phyloP scores from a whole-genome alignment of 345 rosid genomes.

The Camelina sativa region DNA sequence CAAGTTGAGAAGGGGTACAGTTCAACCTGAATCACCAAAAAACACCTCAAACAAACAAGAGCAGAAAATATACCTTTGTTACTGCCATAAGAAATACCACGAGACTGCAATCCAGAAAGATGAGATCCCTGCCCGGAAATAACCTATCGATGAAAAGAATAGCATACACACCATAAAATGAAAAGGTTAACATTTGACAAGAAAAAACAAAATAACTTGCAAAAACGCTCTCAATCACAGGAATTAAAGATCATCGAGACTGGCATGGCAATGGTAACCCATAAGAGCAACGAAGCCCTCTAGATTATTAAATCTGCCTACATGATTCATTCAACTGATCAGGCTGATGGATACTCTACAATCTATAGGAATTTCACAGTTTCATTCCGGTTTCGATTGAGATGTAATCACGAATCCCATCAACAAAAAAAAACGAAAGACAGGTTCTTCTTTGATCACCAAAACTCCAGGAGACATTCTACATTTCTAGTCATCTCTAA shows the following conservation, averaged over 20 bases:
- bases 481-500: conserved; percentile 7
- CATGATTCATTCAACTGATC: conserved; percentile 1
- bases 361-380: background rate
- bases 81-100: conserved; percentile 60
- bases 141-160: conserved; percentile 47
- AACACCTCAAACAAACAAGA: background rate
- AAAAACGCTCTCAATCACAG: conserved; percentile 9
- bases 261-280: background rate
- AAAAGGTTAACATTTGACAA: background rate
- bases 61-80: conserved; percentile 54
- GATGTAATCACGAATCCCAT: background rate
- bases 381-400: conserved; percentile 18
- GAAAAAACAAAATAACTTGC: background rate
- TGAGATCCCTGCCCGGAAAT: conserved; percentile 62
- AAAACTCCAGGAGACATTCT: conserved; percentile 21
- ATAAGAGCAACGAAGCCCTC: background rate
- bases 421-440: background rate
- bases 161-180: conserved; percentile 9
- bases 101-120: conserved; percentile 48
- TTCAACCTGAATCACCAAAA: conserved; percentile 7
- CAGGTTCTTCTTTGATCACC: background rate
- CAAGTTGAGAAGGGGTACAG: background rate
- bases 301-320: conserved; percentile 2
- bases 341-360: background rate
- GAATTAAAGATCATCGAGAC: background rate